Base-by-base conservation (phyloP, 73 alveolate genomes). In the Loxodes magnus region DNA sequence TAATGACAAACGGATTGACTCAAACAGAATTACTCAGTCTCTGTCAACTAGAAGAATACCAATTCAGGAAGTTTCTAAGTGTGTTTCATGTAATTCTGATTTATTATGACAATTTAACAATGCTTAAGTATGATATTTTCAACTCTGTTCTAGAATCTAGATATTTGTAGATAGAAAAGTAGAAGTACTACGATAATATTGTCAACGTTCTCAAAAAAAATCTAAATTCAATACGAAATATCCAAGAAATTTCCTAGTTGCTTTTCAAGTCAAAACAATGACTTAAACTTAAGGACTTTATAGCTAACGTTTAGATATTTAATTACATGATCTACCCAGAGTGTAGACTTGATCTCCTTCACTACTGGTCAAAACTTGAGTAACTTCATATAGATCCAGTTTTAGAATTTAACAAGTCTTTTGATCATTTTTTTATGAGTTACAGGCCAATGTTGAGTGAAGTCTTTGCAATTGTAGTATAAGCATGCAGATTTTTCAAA, bases 311-410 rank as follows among this genome's bases (percentile, higher is more conserved):
- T 9, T 77, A 71, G 23, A 74, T 71, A 19, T 71, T 71, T 56
- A 23, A 67, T 5, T 39, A 64, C 10, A 39, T 71, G 74, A 38
- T 53, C 30, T n/a, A 37, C 46, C 75, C 84, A 4, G 71, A 52
- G 26, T 34, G 31, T 6, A 61, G 52, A 30, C 72, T 62, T 23
- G 73, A 71, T 25, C 67, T 71, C 9, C 70, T 66, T 15, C 24
- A 31, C 0, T 63, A 63, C 44, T 71, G 86, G 79, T 62, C 50
- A 31, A 33, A 46, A 26, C 57, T 64, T 12, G 79, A 54, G 16
- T 30, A 51, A 34, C 77, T 53, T 23, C 38, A 64, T n/a, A 64
- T 38, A 31, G 86, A 71, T 65, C 86, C 86, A 17, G 79, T 71
- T 19, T 59, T 57, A n/a, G 78, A 63, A 48, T 71, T 64, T 57